phyloP scores from a whole-genome alignment of 2,329 filamentous ascomycete genomes.

The Simplicillium aogashimaense region DNA sequence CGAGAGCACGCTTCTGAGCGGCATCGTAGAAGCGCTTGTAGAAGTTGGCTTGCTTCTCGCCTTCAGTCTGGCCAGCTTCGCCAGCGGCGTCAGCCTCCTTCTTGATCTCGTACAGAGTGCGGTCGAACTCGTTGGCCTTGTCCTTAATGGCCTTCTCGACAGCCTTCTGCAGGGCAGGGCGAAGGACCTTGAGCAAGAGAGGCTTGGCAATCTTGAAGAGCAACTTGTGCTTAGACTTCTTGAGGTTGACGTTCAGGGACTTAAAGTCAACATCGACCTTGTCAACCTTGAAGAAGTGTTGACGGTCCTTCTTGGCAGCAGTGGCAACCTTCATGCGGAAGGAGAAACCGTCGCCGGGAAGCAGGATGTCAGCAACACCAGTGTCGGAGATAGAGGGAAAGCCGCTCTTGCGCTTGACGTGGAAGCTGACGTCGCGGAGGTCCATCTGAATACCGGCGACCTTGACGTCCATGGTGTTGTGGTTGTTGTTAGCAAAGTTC shows the following conservation, averaged over 20 bases:
- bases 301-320: conserved; percentile 61
- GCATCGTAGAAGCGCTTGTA: conserved; percentile 78
- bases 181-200: conserved; percentile 71
- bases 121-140: conserved; percentile 66
- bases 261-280: conserved; percentile 77
- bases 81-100: conserved; percentile 68
- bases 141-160: conserved; percentile 85
- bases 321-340: conserved; percentile 88
- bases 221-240: conserved; percentile 91
- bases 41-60: conserved; percentile 69
- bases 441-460: conserved; percentile 91
- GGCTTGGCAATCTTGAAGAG: conserved; percentile 84
- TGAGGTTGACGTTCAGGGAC: conserved; percentile 77
- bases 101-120: conserved; percentile 66
- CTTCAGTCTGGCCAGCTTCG: conserved; percentile 35
- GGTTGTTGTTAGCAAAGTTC: conserved; percentile 68
- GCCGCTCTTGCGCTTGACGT: conserved; percentile 89
- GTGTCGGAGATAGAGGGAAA: conserved; percentile 83
- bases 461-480: conserved; percentile 74
- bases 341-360: conserved; percentile 78
- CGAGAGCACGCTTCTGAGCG: conserved; percentile 60
- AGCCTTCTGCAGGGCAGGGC: conserved; percentile 76
- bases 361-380: conserved; percentile 79
- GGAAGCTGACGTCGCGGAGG: conserved; percentile 81
- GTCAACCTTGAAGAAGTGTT: conserved; percentile 91